Percentiles rank a stretch among this genome's conserved stretches.
phyloP scores from a whole-genome alignment of 148 eudicot genomes.

The Fagopyrum esculentum region DNA sequence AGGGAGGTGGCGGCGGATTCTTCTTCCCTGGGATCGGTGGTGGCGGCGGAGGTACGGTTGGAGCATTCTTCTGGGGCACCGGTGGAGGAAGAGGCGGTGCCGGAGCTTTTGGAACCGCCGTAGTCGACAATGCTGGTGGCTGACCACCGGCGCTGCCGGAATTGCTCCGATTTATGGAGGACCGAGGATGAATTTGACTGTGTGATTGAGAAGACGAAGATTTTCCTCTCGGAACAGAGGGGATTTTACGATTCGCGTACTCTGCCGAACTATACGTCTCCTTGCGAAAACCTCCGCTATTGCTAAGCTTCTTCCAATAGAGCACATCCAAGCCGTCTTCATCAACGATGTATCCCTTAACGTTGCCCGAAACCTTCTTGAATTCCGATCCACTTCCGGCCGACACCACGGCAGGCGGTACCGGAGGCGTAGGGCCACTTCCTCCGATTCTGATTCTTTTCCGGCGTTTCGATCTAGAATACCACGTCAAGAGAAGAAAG shows the following conservation, averaged over 20 bases:
- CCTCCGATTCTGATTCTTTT: background rate
- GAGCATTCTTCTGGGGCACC: background rate
- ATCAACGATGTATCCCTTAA: constrained; percentile 73
- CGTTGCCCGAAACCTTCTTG: constrained; percentile 35
- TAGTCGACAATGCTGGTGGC: background rate
- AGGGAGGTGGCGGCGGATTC: constrained; percentile 4
- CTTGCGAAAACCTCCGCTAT: background rate
- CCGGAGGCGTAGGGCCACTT: background rate
- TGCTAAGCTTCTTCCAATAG: constrained; percentile 63
- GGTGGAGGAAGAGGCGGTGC: background rate
- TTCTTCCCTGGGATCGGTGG: background rate
- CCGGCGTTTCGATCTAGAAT: background rate
- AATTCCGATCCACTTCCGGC: constrained; percentile 24
- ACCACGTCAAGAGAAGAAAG: background rate
- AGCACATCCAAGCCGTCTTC: constrained; percentile 87
- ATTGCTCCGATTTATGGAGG: background rate
- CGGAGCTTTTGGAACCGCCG: background rate
- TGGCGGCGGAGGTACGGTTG: background rate
- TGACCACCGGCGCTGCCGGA: background rate
- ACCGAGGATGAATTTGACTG: background rate
- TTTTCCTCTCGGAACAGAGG: background rate
- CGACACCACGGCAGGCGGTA: background rate
- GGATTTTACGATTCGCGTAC: background rate
- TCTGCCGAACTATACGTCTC: background rate
- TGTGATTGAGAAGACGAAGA: background rate